Evolutionary conservation across 75 land plant species (phyloP).

Genomic region (Azolla pinnata): DNA sequence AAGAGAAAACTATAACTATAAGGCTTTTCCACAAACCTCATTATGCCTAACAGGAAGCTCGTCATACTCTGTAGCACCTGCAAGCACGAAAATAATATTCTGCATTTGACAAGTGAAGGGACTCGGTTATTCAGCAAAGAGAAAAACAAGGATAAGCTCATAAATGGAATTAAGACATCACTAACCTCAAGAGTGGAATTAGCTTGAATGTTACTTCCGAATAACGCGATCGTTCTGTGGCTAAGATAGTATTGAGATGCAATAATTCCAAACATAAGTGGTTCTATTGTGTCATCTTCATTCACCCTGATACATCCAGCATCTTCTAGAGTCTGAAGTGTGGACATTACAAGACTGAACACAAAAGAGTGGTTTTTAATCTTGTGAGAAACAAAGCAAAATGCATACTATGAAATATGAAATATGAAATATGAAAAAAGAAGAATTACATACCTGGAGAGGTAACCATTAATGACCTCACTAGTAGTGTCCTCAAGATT

Average conservation of each 20-base stretch:
- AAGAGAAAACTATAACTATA: background rate
- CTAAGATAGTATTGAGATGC: constrained; percentile 93
- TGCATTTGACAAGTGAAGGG: constrained; percentile 14
- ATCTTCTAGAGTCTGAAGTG: constrained; percentile 84
- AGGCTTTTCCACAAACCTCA: too few species aligned
- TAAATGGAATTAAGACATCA: too few species aligned
- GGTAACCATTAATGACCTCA: constrained; percentile 46
- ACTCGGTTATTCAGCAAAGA: too few species aligned
- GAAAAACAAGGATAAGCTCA: too few species aligned
- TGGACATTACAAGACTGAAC: constrained; percentile 57
- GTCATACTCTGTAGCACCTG: constrained; percentile 90
- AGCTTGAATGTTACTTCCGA: constrained; percentile 66
- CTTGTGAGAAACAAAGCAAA: constrained; percentile 1
- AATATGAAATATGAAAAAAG: background rate
- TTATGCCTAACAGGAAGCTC: constrained; percentile 98
- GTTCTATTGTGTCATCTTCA: constrained; percentile 64
- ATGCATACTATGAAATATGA: background rate
- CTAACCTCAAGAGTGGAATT: constrained; percentile 78
- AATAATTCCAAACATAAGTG: constrained; percentile 79
- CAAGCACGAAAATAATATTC: constrained; percentile 71
- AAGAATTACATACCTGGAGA: constrained; percentile 51
- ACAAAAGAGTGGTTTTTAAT: background rate
- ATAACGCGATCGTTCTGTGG: constrained; percentile 80
- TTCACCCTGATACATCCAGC: constrained; percentile 79
- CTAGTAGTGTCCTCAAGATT: constrained; percentile 60